Base-by-base conservation (phyloP, 305 asterid species). In the Andrographis paniculata region DNA sequence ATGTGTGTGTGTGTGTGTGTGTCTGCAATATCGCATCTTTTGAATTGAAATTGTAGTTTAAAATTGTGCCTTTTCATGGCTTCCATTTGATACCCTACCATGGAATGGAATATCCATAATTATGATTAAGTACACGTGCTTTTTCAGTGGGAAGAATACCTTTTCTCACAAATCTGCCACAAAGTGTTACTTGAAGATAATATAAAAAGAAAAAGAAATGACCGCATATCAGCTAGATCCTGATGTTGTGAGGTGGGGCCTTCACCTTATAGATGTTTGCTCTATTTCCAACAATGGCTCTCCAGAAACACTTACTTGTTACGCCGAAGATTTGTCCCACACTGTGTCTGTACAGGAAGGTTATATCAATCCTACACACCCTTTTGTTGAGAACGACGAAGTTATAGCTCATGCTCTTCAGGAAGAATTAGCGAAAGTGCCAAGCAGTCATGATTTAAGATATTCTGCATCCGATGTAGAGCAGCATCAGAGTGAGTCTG, bases 231-330 rank as follows among this genome's bases (percentile, higher is more conserved):
- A 86, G 65, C 63, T 57, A 28, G 95, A 87, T 67, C 87, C 82
- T 47, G 95, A 91, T 65, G 84, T 72, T 19, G 67, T 71, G 52
- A 71, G 94, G 50, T 80, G 96, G 96, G 84, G 79, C 45, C 79
- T 87, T 20, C 85, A 87, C 71, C 91, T 68, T 56, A 61, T 87
- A 53, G 93, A 77, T 43, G 87, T 87, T 51, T 83, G 95, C 59
- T 44, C 84, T 20, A 66, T 84, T 39, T 68, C 78, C 24, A 73
- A 69, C 45, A 42, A 66, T 31, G 76, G 77, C 48, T 73, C 84
- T 60, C 85, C 80, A 31, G 68, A 64, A 45, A 66, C 74, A 50
- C 48, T 80, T 68, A 87, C 95, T 23, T 73, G 70, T 61, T 84
- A 83, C 51, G 77, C 60, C 35, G 41, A 36, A 42, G 94, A 83